These are phyloP conservation scores for Apocynum venetum DNA, from an alignment of 257 asterid genomes.

Conservation along the genomic window DNA sequence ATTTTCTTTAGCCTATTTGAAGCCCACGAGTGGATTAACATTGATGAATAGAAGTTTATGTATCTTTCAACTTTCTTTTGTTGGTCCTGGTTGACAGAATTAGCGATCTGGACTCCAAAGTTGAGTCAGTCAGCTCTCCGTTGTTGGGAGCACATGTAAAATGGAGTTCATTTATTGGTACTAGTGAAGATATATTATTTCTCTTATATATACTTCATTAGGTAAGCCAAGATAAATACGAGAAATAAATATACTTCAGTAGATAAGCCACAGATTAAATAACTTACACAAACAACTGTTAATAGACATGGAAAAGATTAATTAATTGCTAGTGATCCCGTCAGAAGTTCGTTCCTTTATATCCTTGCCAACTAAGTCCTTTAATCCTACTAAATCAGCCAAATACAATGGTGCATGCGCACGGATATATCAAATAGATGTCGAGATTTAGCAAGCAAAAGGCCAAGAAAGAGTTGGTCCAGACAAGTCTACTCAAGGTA, in stretches of 20 bases:
- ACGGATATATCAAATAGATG: background rate
- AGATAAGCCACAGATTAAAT: background rate
- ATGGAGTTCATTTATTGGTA: background rate
- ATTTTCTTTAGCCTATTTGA: background rate
- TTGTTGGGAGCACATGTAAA: background rate
- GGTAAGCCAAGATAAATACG: background rate
- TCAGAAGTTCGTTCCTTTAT: background rate
- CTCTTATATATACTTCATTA: background rate
- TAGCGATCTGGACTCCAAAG: background rate
- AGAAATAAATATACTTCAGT: background rate
- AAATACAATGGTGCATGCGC: background rate
- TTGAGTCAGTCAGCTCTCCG: background rate
- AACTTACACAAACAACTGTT: background rate
- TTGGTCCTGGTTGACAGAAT: constrained; percentile 1
- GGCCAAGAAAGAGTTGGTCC: background rate
- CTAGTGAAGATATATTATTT: background rate
- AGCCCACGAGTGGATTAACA: constrained; percentile 1
- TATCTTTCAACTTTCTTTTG: constrained; percentile 1
- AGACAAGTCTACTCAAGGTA: background rate
- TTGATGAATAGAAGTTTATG: background rate
- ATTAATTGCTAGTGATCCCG: background rate
- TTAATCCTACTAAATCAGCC: background rate
- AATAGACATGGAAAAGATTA: background rate
- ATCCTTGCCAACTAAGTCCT: background rate
- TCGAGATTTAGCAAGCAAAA: background rate